Conservation (phyloP, 805 yeast genomes). For the Pichia insulana region DNA sequence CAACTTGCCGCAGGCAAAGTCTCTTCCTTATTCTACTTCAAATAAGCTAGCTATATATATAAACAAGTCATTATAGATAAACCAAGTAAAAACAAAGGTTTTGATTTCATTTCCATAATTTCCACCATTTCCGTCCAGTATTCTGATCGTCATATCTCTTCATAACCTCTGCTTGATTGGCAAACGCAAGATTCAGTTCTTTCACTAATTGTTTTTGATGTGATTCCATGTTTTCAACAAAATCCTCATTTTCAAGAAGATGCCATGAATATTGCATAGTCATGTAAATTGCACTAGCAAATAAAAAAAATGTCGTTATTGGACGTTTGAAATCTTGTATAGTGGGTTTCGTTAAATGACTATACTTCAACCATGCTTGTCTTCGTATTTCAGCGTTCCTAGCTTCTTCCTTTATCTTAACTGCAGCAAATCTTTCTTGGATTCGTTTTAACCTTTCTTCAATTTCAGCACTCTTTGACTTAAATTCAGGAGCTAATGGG, state of each 20-base stretch:
- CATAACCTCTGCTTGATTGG: conserved; percentile 16
- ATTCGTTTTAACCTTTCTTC: conserved; percentile 22
- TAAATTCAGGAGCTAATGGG: conserved; percentile 19
- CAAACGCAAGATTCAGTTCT: conserved; percentile 21
- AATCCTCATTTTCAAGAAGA: conserved; percentile 25
- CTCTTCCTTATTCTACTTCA: conserved; percentile 20
- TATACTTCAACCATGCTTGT: conserved; percentile 13
- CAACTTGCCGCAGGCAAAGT: conserved; percentile 46
- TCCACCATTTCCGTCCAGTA: conserved; percentile 4
- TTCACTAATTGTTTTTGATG: conserved; percentile 19
- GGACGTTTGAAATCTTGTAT: conserved; percentile 28
- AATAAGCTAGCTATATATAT: conserved; percentile 10
- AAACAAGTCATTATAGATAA: conserved; percentile 4
- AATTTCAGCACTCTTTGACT: conserved; percentile 25
- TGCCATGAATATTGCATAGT: conserved; percentile 27
- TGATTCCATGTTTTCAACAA: conserved; percentile 17
- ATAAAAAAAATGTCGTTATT: conserved; percentile 23
- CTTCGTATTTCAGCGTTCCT: conserved; percentile 11
- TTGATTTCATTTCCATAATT: conserved; percentile 6
- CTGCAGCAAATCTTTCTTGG: conserved; percentile 17
- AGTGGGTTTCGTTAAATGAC: conserved; percentile 21
- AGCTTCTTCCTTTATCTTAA: conserved; percentile 17
- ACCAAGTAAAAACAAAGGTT: too few species aligned
- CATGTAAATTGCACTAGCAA: conserved; percentile 27
- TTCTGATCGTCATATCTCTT: neutral